Evolutionary conservation across 495 filamentous ascomycete genomes (phyloP).

Genomic region (Neurospora africana): DNA sequence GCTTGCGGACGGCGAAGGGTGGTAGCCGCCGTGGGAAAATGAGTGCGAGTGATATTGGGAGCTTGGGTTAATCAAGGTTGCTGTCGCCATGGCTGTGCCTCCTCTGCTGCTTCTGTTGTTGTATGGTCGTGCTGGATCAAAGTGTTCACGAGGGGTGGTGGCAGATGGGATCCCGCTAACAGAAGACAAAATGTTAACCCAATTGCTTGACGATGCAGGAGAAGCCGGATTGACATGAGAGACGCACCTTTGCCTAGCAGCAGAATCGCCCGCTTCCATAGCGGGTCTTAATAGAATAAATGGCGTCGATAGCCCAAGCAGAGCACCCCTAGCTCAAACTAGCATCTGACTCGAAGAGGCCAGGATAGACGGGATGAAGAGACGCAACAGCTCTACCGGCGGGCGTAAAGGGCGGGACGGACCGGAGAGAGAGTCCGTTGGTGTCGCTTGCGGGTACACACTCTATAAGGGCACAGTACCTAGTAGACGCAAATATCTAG

Average conservation of each 20-base stretch:
- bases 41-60: slow-evolving; percentile 24
- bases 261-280: slow-evolving; percentile 43
- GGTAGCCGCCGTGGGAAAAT: slow-evolving; percentile 27
- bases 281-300: slow-evolving; percentile 22
- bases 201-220: neutral
- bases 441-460: neutral
- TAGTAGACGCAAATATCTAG: neutral
- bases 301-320: slow-evolving; percentile 7
- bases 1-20: slow-evolving; percentile 23
- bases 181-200: slow-evolving; percentile 7
- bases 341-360: slow-evolving; percentile 8
- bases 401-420: neutral
- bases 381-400: neutral
- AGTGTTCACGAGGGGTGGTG: slow-evolving; percentile 20
- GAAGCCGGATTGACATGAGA: slow-evolving; percentile 3
- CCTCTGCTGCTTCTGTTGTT: slow-evolving; percentile 28
- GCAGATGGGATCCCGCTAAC: slow-evolving; percentile 22
- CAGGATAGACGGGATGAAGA: neutral
- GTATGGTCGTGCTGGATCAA: slow-evolving; percentile 21
- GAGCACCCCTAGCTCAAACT: slow-evolving; percentile 7
- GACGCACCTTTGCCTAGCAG: slow-evolving; percentile 40
- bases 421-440: neutral
- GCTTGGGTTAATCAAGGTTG: slow-evolving; percentile 36
- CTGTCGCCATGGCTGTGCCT: slow-evolving; percentile 36
- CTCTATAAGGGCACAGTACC: neutral